Conservation (phyloP, 169 alveolate genomes). For the Plasmodium blacklocki region DNA sequence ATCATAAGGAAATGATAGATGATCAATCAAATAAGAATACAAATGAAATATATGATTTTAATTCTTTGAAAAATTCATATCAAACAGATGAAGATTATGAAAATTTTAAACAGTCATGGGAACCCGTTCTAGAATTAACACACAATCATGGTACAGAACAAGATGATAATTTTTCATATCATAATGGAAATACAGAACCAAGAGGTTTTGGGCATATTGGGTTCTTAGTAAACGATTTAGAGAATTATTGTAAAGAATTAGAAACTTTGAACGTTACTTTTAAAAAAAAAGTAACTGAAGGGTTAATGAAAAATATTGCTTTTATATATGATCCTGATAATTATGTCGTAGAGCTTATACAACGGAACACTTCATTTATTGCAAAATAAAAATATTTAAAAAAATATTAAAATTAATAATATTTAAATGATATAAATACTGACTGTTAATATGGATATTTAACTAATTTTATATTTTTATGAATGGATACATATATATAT, state of each 20-base stretch:
- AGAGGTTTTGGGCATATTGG: conserved; percentile 88
- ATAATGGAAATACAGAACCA: conserved; percentile 82
- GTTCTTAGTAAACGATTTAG: conserved; percentile 82
- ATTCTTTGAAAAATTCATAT: conserved; percentile 23
- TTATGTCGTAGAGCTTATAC: conserved; percentile 80
- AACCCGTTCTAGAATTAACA: conserved; percentile 82
- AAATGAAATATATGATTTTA: conserved; percentile 13
- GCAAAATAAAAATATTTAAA: conserved; percentile 1
- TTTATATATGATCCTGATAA: conserved; percentile 87
- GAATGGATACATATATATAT: too few species aligned
- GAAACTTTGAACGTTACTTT: conserved; percentile 69
- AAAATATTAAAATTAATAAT: neutral
- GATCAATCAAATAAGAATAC: neutral
- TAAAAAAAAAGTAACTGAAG: conserved; percentile 81
- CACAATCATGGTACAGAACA: conserved; percentile 86
- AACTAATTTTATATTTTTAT: too few species aligned
- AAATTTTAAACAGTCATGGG: conserved; percentile 76
- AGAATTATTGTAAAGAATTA: conserved; percentile 78
- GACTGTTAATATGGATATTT: neutral
- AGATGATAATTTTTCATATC: conserved; percentile 76
- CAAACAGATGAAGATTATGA: conserved; percentile 76
- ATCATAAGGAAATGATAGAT: neutral
- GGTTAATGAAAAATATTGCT: conserved; percentile 83
- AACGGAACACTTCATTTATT: conserved; percentile 69
- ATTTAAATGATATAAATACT: too few species aligned